Percentiles rank a stretch among this genome's conserved stretches.
phyloP scores from a whole-genome alignment of 2,329 filamentous ascomycete species.

The Aureobasidium musti region DNA sequence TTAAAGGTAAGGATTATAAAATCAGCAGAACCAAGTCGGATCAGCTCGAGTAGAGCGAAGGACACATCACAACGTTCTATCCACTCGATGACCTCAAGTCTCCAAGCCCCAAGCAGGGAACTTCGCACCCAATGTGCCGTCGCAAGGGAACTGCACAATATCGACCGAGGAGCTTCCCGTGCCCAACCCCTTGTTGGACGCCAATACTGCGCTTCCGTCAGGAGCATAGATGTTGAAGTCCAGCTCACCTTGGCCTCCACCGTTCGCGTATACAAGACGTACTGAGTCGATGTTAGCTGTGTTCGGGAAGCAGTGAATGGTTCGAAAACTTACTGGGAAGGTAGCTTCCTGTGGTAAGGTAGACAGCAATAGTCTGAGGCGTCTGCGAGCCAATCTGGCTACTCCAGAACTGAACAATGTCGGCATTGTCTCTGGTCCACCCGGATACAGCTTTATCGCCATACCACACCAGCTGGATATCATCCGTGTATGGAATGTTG shows the following conservation, averaged over 20 bases:
- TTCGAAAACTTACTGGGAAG: background rate
- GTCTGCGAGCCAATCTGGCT: slow-evolving; percentile 20
- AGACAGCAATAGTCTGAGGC: slow-evolving; percentile 27
- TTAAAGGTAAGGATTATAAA: too few relatives aligned
- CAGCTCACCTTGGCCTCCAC: slow-evolving; percentile 31
- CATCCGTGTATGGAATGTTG: slow-evolving; percentile 32
- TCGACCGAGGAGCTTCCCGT: slow-evolving; percentile 28
- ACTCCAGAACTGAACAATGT: slow-evolving; percentile 31
- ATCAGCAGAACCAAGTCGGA: too few relatives aligned
- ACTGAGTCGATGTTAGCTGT: too few relatives aligned
- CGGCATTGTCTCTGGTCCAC: slow-evolving; percentile 31
- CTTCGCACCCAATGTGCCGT: slow-evolving; percentile 23
- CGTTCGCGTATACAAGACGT: slow-evolving; percentile 27
- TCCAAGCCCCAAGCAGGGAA: slow-evolving; percentile 31
- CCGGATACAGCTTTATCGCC: slow-evolving; percentile 30
- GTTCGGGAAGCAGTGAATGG: too few relatives aligned
- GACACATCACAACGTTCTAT: background rate
- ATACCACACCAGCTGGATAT: slow-evolving; percentile 30
- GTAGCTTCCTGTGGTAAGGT: slow-evolving; percentile 28
- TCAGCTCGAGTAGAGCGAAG: background rate
- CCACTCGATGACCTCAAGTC: background rate
- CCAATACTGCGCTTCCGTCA: slow-evolving; percentile 18
- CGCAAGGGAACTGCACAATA: slow-evolving; percentile 28
- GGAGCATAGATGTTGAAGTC: slow-evolving; percentile 29
- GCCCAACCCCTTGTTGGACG: slow-evolving; percentile 10